Base-by-base conservation (phyloP, 805 yeast species). In the Yarrowia sp. region DNA sequence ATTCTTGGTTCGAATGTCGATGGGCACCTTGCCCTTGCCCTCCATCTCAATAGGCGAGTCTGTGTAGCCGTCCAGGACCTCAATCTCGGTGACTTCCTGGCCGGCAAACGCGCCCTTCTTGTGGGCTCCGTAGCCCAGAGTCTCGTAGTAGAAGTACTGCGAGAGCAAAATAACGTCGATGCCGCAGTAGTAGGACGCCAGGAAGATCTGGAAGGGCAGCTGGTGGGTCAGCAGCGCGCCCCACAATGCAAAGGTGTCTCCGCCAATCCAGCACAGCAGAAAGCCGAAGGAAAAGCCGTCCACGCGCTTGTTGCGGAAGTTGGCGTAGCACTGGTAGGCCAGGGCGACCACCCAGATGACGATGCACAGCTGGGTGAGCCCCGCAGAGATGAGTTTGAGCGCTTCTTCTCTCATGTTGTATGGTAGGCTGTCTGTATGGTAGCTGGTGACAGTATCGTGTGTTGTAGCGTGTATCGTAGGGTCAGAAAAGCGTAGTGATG, bases 201-300 rank as follows among this genome's bases (percentile, higher is more conserved):
- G 75, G 21, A 84, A 75, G 10, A 84, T 80, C 71, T 91, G 97
- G 73, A 91, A 92, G n/a, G 86, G 84, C 49, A 90, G 76, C 64
- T 92, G 97, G 6, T 81, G 71, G 0, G 97, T 90, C 49, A 90
- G 70, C 0, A 88, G 63, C 64, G 96, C 90, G 0, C 97, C 97
- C 13, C 72, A 25, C 19, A 85, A 76, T 65, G 84, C 84, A 13
- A 85, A 70, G 31, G 78, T 71, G 68, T 85, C 90, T 9, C 92
- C 93, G 61, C 78, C 69, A 64, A 84, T 79, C 91, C 91, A 87
- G 62, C 83, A 79, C 10, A 78, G 65, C 3, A 87, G 77, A 66
- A 87, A 87, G 5, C 78, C 77, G 31, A 82, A 77, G 12, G 89
- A 83, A 21, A 87, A 76, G 2, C 92, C 92, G 18, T 82, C 88